Conservation (phyloP, 495 filamentous ascomycete species). For the Podospora bellae-mahoneyi region DNA sequence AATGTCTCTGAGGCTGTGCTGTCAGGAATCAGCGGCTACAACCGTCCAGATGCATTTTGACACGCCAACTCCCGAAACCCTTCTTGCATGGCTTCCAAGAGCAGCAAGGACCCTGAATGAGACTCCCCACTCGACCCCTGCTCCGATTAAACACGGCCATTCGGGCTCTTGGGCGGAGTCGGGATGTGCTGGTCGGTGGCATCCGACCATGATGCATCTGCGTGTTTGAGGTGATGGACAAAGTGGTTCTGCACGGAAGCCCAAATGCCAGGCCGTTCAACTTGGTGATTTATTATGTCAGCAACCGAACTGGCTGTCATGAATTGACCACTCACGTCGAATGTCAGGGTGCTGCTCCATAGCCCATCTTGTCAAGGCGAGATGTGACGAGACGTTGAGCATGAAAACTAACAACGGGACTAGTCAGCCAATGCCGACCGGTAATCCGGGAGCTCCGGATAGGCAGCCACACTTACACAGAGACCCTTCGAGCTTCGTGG, state of each 20-base stretch:
- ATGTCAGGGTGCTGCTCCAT: conserved; percentile 25
- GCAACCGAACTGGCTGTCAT: not conserved
- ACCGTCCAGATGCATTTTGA: not conserved
- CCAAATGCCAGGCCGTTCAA: conserved; percentile 13
- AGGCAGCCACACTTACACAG: conserved; percentile 15
- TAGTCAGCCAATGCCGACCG: not conserved
- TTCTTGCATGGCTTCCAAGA: too few relatives aligned
- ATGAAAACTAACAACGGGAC: conserved; percentile 25
- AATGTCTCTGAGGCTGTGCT: not conserved
- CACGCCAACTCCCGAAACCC: not conserved
- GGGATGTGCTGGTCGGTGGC: not conserved
- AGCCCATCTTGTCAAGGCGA: conserved; percentile 27
- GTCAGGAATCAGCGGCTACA: not conserved
- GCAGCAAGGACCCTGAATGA: not conserved
- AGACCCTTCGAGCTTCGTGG: conserved; percentile 14
- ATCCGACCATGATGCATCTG: conserved; percentile 11
- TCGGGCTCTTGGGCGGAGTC: not conserved
- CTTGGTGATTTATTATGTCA: not conserved
- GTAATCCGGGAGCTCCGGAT: not conserved
- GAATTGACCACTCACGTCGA: conserved; percentile 17
- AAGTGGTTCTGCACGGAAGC: conserved; percentile 23
- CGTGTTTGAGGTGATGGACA: conserved; percentile 24
- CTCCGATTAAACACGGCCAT: not conserved
- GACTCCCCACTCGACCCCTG: not conserved
- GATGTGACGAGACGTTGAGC: conserved; percentile 28